A percentile compares a stretch with the other conserved stretches of the same genome.
Evolutionary conservation across 768 basidiomycete species (phyloP).

Genomic region (Boletus speciosus): DNA sequence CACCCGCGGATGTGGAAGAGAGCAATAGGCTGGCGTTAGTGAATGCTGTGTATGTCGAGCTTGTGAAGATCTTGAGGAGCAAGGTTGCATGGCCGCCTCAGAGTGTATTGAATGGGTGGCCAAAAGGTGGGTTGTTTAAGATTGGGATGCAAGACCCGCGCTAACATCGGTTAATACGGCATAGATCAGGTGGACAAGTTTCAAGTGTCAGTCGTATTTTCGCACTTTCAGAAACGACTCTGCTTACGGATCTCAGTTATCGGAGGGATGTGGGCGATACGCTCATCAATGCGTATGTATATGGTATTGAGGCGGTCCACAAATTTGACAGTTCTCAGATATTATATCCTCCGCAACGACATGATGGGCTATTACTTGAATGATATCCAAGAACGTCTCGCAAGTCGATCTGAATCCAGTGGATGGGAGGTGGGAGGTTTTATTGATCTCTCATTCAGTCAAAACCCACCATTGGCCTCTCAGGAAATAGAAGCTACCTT

Average conservation of each 20-base stretch:
- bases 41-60: slow-evolving; percentile 74
- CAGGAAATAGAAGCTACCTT: slow-evolving; percentile 85
- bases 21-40: slow-evolving; percentile 51
- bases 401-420: slow-evolving; percentile 37
- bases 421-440: slow-evolving; percentile 71
- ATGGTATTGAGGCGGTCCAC: background rate
- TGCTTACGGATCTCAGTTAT: slow-evolving; percentile 47
- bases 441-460: background rate
- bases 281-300: slow-evolving; percentile 77
- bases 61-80: slow-evolving; percentile 63
- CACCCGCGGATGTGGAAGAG: slow-evolving; percentile 24
- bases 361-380: slow-evolving; percentile 72
- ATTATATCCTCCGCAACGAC: slow-evolving; percentile 81
- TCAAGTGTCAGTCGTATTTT: slow-evolving; percentile 53
- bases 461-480: slow-evolving; percentile 1
- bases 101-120: slow-evolving; percentile 48
- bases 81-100: slow-evolving; percentile 73
- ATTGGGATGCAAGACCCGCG: background rate
- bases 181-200: slow-evolving; percentile 80
- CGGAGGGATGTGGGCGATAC: slow-evolving; percentile 85
- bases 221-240: background rate
- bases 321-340: slow-evolving; percentile 42
- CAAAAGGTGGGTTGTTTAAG: slow-evolving; percentile 52
- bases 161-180: slow-evolving; percentile 6
- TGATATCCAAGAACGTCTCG: slow-evolving; percentile 56